Percentiles rank a stretch among this genome's conserved stretches.
These are phyloP conservation scores for Diaporthe nobilis DNA, from an alignment of 2,329 filamentous ascomycete species.

Conservation along the genomic window DNA sequence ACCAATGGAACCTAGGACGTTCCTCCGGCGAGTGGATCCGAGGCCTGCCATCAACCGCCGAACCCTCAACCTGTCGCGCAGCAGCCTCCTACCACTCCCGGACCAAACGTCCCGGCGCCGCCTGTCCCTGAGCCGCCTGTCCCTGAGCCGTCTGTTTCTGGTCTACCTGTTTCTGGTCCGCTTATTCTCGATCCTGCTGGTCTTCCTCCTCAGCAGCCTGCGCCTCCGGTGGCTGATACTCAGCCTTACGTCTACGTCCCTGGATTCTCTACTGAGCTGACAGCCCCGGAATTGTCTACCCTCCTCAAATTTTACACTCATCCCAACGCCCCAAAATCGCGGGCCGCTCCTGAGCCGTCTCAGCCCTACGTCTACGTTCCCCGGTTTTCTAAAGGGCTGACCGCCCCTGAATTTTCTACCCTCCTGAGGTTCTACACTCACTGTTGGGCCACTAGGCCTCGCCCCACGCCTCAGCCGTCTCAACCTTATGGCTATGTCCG, in stretches of 20 bases:
- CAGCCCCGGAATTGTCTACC: neutral
- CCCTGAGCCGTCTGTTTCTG: neutral
- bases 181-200: too few relatives aligned
- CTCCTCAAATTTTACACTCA: neutral
- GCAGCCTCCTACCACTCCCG: neutral
- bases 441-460: neutral
- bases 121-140: neutral
- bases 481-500: neutral
- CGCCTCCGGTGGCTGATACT: too few relatives aligned
- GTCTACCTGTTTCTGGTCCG: too few relatives aligned
- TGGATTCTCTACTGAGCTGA: neutral
- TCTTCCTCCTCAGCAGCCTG: too few relatives aligned
- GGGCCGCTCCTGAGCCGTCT: neutral
- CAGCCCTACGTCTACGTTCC: neutral
- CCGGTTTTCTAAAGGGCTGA: neutral
- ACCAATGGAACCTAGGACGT: conserved; percentile 4
- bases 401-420: neutral
- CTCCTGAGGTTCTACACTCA: neutral
- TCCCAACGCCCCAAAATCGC: neutral
- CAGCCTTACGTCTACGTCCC: too few relatives aligned
- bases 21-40: neutral
- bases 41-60: neutral
- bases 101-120: neutral
- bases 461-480: neutral
- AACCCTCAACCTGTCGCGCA: neutral